Evolutionary conservation across 768 basidiomycete species (phyloP), one percentile per base, ranked within the genome.

Genomic region (Mrakia hoshinonis): DNA sequence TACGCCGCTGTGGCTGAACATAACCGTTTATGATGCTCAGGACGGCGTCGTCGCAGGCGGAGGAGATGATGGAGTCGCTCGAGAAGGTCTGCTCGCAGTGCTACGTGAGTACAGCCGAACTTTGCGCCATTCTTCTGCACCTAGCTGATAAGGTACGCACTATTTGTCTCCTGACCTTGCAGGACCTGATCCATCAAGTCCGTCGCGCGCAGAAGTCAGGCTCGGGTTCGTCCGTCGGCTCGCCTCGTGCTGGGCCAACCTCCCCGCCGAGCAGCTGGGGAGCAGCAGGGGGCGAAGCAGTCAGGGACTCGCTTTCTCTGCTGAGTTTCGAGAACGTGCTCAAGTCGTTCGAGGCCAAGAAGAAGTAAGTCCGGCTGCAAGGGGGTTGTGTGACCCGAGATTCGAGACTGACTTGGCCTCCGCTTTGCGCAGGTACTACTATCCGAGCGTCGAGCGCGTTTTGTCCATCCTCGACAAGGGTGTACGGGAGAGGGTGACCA

Each of bases 31-130:
- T 36, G n/a, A n/a, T n/a, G n/a, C 39, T 6, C 90, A 92, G 70
- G 87, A 66, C 64, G 62, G 91, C 52, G 0, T 77, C 77, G 4
- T 89, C 93, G 76, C 94, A 97, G 79, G 94, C 95, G 52, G 91
- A 93, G 78, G 92, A 91, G 31, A 96, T 98, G 95, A 95, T 98
- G 92, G 86, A 86, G 36, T 91, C 90, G 76, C 81, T 99, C 75
- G 91, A 97, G 81, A 98, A 95, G 79, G 92, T 90, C 11, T 87
- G 95, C 54, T 87, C 87, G 76, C 86, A 90, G 74, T 94, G 92
- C 82, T 89, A 91, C 82, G 92, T 91, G 76, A 74, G 87, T 71
- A 22, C 51, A n/a, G 22, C 47, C 46, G 38, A 26, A 31, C 15
- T 26, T 58, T 49, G 15, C 46, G n/a, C 49, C 9, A 18, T 51